Percentiles rank a stretch among this genome's conserved stretches.
phyloP scores from a whole-genome alignment of 345 rosid species.

The Syzygium grande region DNA sequence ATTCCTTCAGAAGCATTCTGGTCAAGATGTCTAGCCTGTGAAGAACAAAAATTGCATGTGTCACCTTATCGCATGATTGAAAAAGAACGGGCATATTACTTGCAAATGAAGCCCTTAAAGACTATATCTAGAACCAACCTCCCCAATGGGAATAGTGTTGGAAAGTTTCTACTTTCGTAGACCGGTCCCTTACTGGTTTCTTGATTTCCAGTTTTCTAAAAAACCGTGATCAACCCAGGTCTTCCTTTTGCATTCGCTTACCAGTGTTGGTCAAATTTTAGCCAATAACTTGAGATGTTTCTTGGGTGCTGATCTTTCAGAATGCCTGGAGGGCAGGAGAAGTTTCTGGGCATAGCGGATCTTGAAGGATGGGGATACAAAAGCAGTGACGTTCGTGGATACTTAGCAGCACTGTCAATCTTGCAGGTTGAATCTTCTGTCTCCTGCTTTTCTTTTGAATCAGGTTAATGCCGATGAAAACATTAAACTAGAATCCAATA shows the following conservation, averaged over 20 bases:
- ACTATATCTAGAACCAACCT: neutral
- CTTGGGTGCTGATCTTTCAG: conserved; percentile 16
- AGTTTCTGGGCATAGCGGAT: conserved; percentile 59
- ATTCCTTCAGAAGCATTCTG: neutral
- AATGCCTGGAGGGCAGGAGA: conserved; percentile 77
- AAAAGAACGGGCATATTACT: neutral
- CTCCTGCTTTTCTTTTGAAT: neutral
- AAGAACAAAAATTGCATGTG: neutral
- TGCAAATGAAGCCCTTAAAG: neutral
- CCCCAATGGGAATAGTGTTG: neutral
- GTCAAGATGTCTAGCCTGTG: neutral
- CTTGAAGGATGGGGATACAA: conserved; percentile 89
- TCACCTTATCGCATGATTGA: neutral
- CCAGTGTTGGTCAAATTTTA: neutral
- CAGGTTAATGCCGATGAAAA: neutral
- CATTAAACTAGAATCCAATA: neutral
- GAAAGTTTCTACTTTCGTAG: neutral
- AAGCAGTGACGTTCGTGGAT: conserved; percentile 66
- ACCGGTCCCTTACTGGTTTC: neutral
- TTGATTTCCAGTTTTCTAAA: neutral
- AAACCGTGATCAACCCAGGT: neutral
- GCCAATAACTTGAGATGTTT: neutral
- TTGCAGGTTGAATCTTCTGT: conserved; percentile 54
- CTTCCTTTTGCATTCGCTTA: neutral
- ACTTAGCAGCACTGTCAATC: conserved; percentile 54